Base-by-base conservation (phyloP, 495 filamentous ascomycete species). In the Trichoderma virens region DNA sequence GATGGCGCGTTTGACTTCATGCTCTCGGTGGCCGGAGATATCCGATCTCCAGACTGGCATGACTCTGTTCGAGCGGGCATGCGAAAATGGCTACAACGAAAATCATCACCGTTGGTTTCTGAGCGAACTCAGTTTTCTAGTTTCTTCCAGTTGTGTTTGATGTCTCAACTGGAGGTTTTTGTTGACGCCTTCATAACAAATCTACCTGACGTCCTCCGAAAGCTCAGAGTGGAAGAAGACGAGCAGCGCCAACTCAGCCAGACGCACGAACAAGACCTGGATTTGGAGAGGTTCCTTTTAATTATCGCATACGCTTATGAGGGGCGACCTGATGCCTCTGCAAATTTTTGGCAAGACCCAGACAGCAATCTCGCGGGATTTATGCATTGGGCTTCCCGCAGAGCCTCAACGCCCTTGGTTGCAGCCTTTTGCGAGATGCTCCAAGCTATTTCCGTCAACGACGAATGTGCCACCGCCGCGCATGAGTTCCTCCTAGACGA, bases 391-490 rank as follows among this genome's bases (percentile, higher is more conserved):
- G 91, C 93, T 30, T 96, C 95, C 2, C 87, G 87, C 66, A 83
- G 93, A 67, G 91, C 93, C 67, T 94, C 94, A 8, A 96, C 95
- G 6, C 94, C 94, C 20, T 85, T 95, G 34, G 92, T 92, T 62
- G 92, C 91, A 69, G 92, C 93, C 18, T 98, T 97, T 69, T 97
- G 93, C 73, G 96, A 97, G 73, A 89, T 98, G 86, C 80, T 99
- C 11, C 87, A 90, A 69, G 85, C 92, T 2, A 83, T 99, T 60
- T 90, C 95, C 0, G 82, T 86, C 39, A 90, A 90, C 38, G 85
- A 90, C 62, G 84, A 89, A 61, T 90, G 88, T 67, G 93, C 92
- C 13, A 84, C 85, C 41, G 79, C 88, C 25, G 91, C 92, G 1
- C 93, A 99, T 72, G 82, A 83, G 56, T 99, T 99, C 68, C 81